Evolutionary conservation across 306 rosid species (phyloP), one percentile per base, ranked within the genome.

Genomic region (Mimosa pudica): DNA sequence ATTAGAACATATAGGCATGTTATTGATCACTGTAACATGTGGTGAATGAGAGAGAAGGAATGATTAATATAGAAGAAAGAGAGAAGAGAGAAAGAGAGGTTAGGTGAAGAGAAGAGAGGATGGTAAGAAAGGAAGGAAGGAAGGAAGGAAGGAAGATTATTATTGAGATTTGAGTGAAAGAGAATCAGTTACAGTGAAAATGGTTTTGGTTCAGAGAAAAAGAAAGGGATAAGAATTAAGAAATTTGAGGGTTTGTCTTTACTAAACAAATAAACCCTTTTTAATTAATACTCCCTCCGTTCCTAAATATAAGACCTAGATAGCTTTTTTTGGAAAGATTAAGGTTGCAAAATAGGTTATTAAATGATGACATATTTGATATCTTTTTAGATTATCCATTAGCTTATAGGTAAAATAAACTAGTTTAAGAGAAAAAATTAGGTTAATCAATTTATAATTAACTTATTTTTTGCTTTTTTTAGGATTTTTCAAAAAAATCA

Each of bases 41-140:
- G 12, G 64, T 11, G 81, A 11, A 71, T 36, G 38, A 30, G 36
- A 45, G 72, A 82, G 74, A 30, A 73, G 33, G 47, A 79, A n/a
- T 72, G 33, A 20, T 44, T 60, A 45, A 75, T 24, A 10, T 33
- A 36, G 14, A 48, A 58, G 63, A 71, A 74, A 71, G 80, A 48
- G 52, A 51, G 63, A 64, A 44, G 79, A 30, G 7, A 65, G n/a
- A 12, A 2, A 49, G 14, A 4, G 13, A 61, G 13, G 78, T 82
- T 88, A 78, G 87, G 89, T 84, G 87, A 83, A 72, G 80, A 82
- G 30, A 20, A 10, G 60, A 10, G 60, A 52, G 57, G 83, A 74
- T 58, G 47, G 82, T 63, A 57, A 73, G 51, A 74, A 67, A 71
- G 67, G 0, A 49, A 49, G 0, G 42, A 49, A 55, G 66, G 30